Base-by-base conservation (phyloP, 495 filamentous ascomycete species). In the Talaromyces stipitatus region DNA sequence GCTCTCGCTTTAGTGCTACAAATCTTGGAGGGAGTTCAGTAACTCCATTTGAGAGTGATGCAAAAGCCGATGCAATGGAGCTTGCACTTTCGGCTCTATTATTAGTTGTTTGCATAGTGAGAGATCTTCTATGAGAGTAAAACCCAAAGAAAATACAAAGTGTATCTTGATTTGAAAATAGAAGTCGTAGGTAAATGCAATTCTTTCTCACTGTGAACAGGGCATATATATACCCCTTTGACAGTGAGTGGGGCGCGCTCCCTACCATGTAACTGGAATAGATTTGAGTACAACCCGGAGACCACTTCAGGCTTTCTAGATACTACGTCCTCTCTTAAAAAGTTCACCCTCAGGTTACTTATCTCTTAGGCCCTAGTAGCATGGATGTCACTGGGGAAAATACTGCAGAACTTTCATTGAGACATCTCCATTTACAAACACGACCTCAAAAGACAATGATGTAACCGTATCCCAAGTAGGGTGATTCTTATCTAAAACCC, bases 1-100 rank as follows among this genome's bases (percentile, higher is more conserved):
- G 72, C 6, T 74, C 66, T 14, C 61, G 66, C 61, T 91, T 91
- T n/a, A 88, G 70, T 12, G 81, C 70, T 20, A 83, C 83, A 65
- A 85, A 91, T 12, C 50, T 52, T 2, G 50, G 50, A 29, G 50
- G 50, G 9, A 52, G 50, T n/a, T 16, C 50, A 11, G 27, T 20
- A 28, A 18, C 20, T 32, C 26, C 50, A 33, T 27, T 20, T 4
- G 50, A 52, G 16, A 52, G 29, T 10, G 50, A 52, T 11, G 28
- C 50, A 33, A 52, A 52, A 33, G 50, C 50, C 4, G 50, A 30
- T 20, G 50, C 50, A 33, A 52, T 52, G 10, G 50, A 52, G 28
- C 50, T 52, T 18, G 50, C 27, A 27, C 50, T 27, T 27, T 52
- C 50, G 18, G 26, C 11, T 52, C 50, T 52, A n/a, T 52, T 52